These are phyloP conservation scores for Neurospora sp. DNA, from an alignment of 495 filamentous ascomycete genomes.

Conservation along the genomic window DNA sequence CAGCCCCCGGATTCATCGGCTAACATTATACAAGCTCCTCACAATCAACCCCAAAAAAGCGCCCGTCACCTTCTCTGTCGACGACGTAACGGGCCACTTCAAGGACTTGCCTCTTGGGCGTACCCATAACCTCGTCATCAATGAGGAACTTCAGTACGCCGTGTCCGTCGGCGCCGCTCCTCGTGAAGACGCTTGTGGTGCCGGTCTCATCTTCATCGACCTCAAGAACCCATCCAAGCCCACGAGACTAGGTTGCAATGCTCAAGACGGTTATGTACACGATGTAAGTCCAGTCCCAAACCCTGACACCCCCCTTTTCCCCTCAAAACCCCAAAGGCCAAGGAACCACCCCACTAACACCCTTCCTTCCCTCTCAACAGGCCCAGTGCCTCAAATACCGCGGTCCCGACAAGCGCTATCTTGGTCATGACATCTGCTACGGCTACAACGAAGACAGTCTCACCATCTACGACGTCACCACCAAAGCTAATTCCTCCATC, in stretches of 20 bases:
- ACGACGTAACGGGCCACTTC: constrained; percentile 31
- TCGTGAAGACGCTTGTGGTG: constrained; percentile 33
- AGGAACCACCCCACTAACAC: not conserved
- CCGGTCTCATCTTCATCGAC: constrained; percentile 48
- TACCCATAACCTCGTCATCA: constrained; percentile 43
- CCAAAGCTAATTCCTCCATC: constrained; percentile 37
- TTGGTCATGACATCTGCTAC: constrained; percentile 50
- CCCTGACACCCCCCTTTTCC: not conserved
- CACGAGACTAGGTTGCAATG: constrained; percentile 40
- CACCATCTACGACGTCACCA: constrained; percentile 48
- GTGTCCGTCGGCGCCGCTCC: constrained; percentile 43
- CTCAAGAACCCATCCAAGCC: constrained; percentile 39
- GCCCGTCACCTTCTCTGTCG: constrained; percentile 18
- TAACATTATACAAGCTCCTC: not conserved
- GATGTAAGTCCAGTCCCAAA: constrained; percentile 18
- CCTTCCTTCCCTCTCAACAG: not conserved
- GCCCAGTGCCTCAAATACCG: constrained; percentile 51
- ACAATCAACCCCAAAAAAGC: not conserved
- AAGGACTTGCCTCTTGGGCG: constrained; percentile 36
- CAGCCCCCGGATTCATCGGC: not conserved
- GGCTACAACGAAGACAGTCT: constrained; percentile 45
- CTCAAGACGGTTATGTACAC: constrained; percentile 49
- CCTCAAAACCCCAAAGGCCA: not conserved
- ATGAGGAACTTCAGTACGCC: constrained; percentile 40
- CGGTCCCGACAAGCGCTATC: constrained; percentile 44